Percentiles rank a stretch among this genome's conserved stretches.
These are phyloP conservation scores for Boletellus deceptivus DNA, from an alignment of 1,284 basidiomycete genomes.

Conservation along the genomic window DNA sequence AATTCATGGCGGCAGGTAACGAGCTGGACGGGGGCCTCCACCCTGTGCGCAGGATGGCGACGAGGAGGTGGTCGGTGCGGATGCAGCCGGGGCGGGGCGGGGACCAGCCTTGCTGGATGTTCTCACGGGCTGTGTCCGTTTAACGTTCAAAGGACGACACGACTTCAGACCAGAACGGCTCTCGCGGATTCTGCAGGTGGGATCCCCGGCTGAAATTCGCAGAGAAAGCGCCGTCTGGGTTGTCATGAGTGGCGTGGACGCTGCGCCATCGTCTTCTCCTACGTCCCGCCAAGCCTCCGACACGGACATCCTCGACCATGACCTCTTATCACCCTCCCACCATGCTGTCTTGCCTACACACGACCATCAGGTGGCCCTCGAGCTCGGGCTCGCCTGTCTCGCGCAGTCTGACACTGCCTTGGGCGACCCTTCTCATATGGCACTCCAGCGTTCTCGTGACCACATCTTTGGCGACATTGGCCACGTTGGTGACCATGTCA, in stretches of 20 bases:
- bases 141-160: constrained; percentile 31
- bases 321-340: constrained; percentile 34
- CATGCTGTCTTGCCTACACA: constrained; percentile 30
- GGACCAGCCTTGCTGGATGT: constrained; percentile 2
- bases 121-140: constrained; percentile 26
- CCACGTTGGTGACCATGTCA: constrained; percentile 35
- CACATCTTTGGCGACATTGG: constrained; percentile 35
- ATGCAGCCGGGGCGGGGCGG: constrained; percentile 16
- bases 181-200: constrained; percentile 18
- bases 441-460: constrained; percentile 34
- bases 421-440: constrained; percentile 28
- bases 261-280: constrained; percentile 27
- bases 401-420: constrained; percentile 28
- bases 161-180: constrained; percentile 21
- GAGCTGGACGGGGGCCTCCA: too few species aligned
- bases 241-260: constrained; percentile 37
- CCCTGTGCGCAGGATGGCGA: background rate
- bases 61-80: constrained; percentile 1
- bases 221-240: constrained; percentile 21
- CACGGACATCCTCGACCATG: constrained; percentile 33
- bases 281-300: constrained; percentile 28
- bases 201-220: constrained; percentile 24
- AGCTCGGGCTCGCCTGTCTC: constrained; percentile 33
- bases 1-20: too few species aligned
- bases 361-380: constrained; percentile 28